phyloP scores from a whole-genome alignment of 2,329 filamentous ascomycete genomes.

The Colletotrichum echinochloae region DNA sequence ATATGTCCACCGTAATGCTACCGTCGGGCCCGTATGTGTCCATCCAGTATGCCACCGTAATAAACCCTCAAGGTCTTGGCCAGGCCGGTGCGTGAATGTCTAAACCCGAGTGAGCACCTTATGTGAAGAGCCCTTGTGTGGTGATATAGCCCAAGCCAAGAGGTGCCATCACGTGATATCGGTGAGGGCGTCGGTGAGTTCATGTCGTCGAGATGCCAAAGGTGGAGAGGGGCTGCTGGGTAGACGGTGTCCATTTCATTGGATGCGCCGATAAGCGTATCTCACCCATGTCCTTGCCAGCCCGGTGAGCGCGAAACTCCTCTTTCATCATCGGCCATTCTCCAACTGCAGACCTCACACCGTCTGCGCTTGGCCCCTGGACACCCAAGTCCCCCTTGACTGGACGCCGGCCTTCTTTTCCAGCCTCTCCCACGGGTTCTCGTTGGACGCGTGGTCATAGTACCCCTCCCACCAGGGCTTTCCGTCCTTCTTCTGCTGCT shows the following conservation, averaged over 20 bases:
- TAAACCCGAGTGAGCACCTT: constrained; percentile 18
- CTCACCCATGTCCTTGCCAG: neutral
- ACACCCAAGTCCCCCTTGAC: constrained; percentile 60
- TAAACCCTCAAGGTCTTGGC: neutral
- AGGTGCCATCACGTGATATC: constrained; percentile 29
- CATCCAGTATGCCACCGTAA: constrained; percentile 17
- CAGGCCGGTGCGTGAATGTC: neutral
- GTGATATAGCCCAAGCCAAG: neutral
- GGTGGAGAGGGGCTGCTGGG: neutral
- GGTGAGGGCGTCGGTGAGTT: neutral
- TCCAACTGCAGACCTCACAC: neutral
- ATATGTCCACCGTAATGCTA: constrained; percentile 17
- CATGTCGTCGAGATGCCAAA: neutral
- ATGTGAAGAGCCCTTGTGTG: constrained; percentile 34
- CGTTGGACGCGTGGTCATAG: constrained; percentile 76
- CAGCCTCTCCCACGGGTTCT: constrained; percentile 77
- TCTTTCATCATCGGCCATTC: neutral
- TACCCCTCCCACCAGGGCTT: constrained; percentile 73
- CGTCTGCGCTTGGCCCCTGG: constrained; percentile 12
- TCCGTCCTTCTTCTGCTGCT: constrained; percentile 23
- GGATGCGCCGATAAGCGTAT: neutral
- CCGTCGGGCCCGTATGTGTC: constrained; percentile 8
- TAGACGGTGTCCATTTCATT: neutral
- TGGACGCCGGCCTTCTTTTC: constrained; percentile 61
- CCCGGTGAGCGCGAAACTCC: neutral